Conservation (phyloP, 805 yeast genomes). For the Wickerhamiella brachini region DNA sequence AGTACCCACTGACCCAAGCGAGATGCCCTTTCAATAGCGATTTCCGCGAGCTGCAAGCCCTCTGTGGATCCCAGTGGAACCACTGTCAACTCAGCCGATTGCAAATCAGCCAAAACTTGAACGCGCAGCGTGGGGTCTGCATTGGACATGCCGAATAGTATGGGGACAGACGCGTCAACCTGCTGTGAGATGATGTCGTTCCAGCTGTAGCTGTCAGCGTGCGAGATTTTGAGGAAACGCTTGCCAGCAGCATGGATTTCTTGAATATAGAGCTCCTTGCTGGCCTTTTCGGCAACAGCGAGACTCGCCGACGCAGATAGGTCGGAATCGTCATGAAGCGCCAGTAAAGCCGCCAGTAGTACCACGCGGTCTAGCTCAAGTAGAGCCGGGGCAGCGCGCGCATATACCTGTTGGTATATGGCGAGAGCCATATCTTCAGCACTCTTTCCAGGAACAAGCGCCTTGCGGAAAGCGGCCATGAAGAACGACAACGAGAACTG, state of each 20-base stretch:
- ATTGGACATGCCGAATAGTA: conserved; percentile 47
- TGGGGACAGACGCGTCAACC: conserved; percentile 26
- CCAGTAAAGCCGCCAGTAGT: conserved; percentile 30
- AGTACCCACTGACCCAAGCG: conserved; percentile 55
- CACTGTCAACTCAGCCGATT: conserved; percentile 21
- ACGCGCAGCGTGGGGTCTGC: conserved; percentile 53
- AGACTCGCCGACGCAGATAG: background rate
- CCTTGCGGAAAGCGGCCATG: conserved; percentile 19
- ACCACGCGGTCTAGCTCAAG: conserved; percentile 28
- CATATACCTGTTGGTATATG: conserved; percentile 37
- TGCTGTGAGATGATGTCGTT: conserved; percentile 6
- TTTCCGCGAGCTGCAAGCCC: conserved; percentile 42
- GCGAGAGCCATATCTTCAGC: conserved; percentile 24
- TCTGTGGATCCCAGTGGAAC: conserved; percentile 70
- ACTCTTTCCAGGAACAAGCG: conserved; percentile 9
- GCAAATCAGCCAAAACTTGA: conserved; percentile 29
- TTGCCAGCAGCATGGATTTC: background rate
- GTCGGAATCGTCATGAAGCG: background rate
- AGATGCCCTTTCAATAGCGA: conserved; percentile 34
- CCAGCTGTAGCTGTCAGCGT: background rate
- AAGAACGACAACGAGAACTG: conserved; percentile 34
- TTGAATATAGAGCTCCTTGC: background rate
- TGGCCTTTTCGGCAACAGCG: background rate
- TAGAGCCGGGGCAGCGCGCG: conserved; percentile 34
- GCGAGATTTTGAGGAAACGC: background rate